Percentiles rank a stretch among this genome's conserved stretches.
Evolutionary conservation across 352 stramenopile genomes (phyloP).

Genomic region (Phytopythium vexans): DNA sequence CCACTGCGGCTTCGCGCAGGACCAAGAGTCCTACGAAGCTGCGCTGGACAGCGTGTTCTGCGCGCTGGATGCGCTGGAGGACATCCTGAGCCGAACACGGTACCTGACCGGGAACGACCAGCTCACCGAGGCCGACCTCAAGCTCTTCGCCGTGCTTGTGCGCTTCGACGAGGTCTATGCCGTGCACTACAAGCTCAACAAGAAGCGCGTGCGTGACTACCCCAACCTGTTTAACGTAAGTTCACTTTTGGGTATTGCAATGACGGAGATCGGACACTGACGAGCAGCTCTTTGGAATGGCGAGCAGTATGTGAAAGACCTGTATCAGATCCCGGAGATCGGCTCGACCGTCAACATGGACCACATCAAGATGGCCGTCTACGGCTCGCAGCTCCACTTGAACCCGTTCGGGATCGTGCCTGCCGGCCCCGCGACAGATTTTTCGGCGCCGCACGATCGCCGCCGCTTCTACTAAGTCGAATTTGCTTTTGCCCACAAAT

Average conservation of each 20-base stretch:
- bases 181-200: conserved; percentile 31
- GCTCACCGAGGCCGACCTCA: conserved; percentile 21
- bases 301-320: conserved; percentile 15
- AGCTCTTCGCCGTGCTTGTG: conserved; percentile 18
- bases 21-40: conserved; percentile 42
- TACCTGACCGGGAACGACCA: conserved; percentile 11
- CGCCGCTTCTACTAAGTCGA: conserved; percentile 1
- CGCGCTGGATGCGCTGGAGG: conserved; percentile 17
- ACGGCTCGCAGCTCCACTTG: conserved; percentile 59
- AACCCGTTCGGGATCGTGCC: conserved; percentile 83
- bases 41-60: conserved; percentile 17
- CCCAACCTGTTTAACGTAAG: conserved; percentile 26
- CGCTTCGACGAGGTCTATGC: conserved; percentile 25
- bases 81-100: conserved; percentile 4
- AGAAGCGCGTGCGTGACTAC: conserved; percentile 31
- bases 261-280: background rate
- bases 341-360: conserved; percentile 68
- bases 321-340: conserved; percentile 78
- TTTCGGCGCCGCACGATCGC: conserved; percentile 18
- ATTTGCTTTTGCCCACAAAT: background rate
- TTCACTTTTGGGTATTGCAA: background rate
- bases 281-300: background rate
- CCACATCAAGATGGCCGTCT: conserved; percentile 90
- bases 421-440: conserved; percentile 23
- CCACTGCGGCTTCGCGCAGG: conserved; percentile 55